Evolutionary conservation across 176 grass and related monocot species (phyloP), one percentile per base, ranked within the genome.

Genomic region (Carex scoparia): DNA sequence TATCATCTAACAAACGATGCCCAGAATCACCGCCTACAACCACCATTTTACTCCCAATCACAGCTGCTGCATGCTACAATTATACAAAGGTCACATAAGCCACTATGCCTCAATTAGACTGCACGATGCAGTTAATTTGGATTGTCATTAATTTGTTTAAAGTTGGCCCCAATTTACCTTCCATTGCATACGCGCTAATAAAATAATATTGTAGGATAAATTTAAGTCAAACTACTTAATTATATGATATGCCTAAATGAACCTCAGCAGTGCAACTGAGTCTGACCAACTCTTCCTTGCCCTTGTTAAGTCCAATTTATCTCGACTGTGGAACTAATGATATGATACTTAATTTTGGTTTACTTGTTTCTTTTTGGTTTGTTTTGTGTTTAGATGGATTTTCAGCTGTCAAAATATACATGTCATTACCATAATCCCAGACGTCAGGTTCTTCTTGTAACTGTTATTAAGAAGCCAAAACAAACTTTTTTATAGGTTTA

Each of bases 11-110:
- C 62, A 95, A 90, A 72, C 53, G 61, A 80, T 91, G 78, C 28
- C 93, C 91, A 18, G 91, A 88, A 83, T 99, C 93, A 10, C 96
- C 96, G 65, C 96, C 96, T 23, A 94, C 91, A 60, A 99, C 88
- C 19, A 99, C 61, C 96, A 99, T 99, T 89, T 99, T 99, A 78
- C 90, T 95, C 38, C 96, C 96, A 59, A 99, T 87, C 74, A 94
- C 84, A 40, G 93, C 93, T 90, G 96, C 93, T 76, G 96, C 91
- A 88, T 99, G 96, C 96, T 99, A 89, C 70, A 70, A 80, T 89
- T 73, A 63, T 82, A 67, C 69, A 38, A 14, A 80, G 60, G 85
- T 4, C 7, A 66, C 31, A 77, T 48, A n/a, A 92, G 60, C 48
- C 11, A 74, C 19, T 51, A 78, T 35, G 6, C 49, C 5, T 78